These are phyloP conservation scores for Zymoseptoria crescenta DNA, from an alignment of 2,329 filamentous ascomycete genomes.

Conservation along the genomic window DNA sequence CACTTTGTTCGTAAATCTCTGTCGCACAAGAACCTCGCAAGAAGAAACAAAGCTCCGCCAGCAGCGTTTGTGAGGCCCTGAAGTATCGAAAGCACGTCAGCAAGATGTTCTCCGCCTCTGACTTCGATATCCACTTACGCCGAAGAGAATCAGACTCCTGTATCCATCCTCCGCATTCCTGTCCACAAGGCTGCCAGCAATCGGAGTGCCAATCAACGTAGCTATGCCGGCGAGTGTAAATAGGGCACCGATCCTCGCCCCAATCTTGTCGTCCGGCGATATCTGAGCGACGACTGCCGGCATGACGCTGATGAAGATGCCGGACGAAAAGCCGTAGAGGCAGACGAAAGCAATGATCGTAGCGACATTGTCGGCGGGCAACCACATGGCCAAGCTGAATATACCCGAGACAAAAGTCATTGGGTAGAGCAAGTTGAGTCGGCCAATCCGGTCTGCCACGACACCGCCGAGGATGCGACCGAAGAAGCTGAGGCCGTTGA, in stretches of 20 bases:
- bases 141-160: no score
- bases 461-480: constrained; percentile 50
- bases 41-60: no score
- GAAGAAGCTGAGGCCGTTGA: constrained; percentile 51
- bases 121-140: no score
- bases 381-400: constrained; percentile 48
- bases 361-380: constrained; percentile 44
- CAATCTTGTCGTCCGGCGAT: constrained; percentile 60
- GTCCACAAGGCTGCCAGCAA: constrained; percentile 43
- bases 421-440: constrained; percentile 47
- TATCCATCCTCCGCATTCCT: not conserved
- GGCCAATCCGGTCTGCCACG: constrained; percentile 47
- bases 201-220: constrained; percentile 49
- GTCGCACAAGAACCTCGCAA: no score
- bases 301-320: constrained; percentile 55
- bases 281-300: constrained; percentile 63
- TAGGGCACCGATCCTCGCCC: constrained; percentile 56
- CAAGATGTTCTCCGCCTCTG: no score
- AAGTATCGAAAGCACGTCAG: no score
- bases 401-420: constrained; percentile 42
- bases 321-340: constrained; percentile 63
- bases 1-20: no score
- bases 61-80: no score
- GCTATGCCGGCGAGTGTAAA: constrained; percentile 57
- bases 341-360: constrained; percentile 56